Evolutionary conservation across 495 filamentous ascomycete genomes (phyloP).

Genomic region (Cairneyella variabilis): DNA sequence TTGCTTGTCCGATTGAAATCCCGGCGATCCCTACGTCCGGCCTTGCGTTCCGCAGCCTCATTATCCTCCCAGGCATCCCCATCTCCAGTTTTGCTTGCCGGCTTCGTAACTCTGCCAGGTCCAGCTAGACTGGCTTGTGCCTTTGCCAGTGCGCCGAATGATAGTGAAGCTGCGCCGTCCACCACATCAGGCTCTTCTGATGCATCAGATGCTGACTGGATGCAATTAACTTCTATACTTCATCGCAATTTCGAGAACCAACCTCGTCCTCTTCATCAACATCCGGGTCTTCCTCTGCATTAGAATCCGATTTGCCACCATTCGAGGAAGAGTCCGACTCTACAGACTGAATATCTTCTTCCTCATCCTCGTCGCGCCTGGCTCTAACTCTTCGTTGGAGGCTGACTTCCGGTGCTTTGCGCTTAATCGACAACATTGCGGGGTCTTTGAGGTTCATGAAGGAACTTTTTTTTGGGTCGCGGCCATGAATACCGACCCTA

Average conservation of each 20-base stretch:
- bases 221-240: neutral
- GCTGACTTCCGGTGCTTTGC: slow-evolving; percentile 22
- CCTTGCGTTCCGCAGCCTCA: slow-evolving; percentile 35
- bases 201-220: slow-evolving; percentile 15
- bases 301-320: neutral
- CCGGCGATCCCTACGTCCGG: slow-evolving; percentile 32
- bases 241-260: neutral
- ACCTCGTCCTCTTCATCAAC: slow-evolving; percentile 11
- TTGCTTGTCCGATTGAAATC: slow-evolving; percentile 63
- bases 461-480: no score
- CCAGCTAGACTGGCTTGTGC: slow-evolving; percentile 64
- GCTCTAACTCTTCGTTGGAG: slow-evolving; percentile 59
- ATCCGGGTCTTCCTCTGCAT: neutral
- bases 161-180: slow-evolving; percentile 49
- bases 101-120: slow-evolving; percentile 28
- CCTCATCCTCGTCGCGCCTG: slow-evolving; percentile 50
- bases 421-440: slow-evolving; percentile 36
- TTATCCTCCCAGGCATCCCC: slow-evolving; percentile 27
- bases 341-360: slow-evolving; percentile 46
- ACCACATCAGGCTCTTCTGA: slow-evolving; percentile 27
- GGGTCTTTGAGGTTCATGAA: no score
- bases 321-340: neutral
- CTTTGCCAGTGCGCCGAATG: slow-evolving; percentile 84
- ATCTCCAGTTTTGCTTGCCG: slow-evolving; percentile 17
- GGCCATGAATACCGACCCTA: no score